Conservation (phyloP, 2,329 filamentous ascomycete species). For the Sclerotinia sclerotiorum region DNA sequence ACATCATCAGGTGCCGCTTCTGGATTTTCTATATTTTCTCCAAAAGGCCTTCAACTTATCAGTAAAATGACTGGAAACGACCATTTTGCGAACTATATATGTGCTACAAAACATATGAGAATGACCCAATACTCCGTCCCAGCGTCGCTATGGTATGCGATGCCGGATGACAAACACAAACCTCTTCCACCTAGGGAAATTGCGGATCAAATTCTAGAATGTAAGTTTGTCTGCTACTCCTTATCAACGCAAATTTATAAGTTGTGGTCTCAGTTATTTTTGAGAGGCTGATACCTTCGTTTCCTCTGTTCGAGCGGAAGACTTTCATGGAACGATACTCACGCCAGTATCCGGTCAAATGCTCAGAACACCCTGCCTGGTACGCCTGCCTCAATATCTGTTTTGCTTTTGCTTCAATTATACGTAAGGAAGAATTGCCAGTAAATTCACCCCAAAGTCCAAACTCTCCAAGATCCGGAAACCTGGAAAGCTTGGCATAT, state of each 20-base stretch:
- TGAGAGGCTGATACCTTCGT: constrained; percentile 1
- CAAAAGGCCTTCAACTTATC: constrained; percentile 34
- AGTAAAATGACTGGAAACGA: constrained; percentile 10
- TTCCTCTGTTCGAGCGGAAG: constrained; percentile 29
- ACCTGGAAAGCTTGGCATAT: not conserved
- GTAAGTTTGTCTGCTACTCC: constrained; percentile 25
- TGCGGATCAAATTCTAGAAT: constrained; percentile 29
- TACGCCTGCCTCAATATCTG: constrained; percentile 36
- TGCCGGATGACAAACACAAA: constrained; percentile 26
- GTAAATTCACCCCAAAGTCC: constrained; percentile 2
- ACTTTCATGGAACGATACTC: constrained; percentile 29
- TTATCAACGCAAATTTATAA: not conserved
- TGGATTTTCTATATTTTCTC: constrained; percentile 35
- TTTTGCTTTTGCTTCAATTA: constrained; percentile 24
- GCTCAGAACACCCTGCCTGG: constrained; percentile 30
- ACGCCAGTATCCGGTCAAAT: constrained; percentile 31
- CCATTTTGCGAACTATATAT: not conserved
- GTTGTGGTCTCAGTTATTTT: constrained; percentile 12
- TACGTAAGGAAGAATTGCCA: constrained; percentile 26
- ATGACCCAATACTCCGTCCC: not conserved
- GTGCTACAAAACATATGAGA: not conserved
- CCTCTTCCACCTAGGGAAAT: constrained; percentile 31
- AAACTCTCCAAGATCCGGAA: not conserved
- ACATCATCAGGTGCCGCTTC: constrained; percentile 31
- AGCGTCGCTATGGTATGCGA: constrained; percentile 28